Evolutionary conservation across 768 basidiomycete species (phyloP).

Genomic region (Phlebiopsis gigantea): DNA sequence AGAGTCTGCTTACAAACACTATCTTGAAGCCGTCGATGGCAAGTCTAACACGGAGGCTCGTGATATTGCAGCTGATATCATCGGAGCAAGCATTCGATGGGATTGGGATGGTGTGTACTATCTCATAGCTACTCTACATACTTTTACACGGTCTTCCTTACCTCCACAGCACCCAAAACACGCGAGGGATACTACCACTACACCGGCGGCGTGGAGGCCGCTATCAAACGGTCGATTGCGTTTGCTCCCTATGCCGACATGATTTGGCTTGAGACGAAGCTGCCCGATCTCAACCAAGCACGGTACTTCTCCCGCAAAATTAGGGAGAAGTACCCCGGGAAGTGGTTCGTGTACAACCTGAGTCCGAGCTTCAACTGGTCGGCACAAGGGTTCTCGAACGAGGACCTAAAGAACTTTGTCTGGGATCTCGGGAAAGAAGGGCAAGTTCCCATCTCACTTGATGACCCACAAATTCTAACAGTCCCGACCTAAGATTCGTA

Average conservation of each 20-base stretch:
- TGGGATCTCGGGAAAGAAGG: slow-evolving; percentile 92
- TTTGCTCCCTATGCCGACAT: slow-evolving; percentile 88
- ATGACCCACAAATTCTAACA: slow-evolving; percentile 6
- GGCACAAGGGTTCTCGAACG: slow-evolving; percentile 72
- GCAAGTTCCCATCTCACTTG: slow-evolving; percentile 28
- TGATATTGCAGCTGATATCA: slow-evolving; percentile 64
- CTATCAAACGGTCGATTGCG: slow-evolving; percentile 71
- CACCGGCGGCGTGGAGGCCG: slow-evolving; percentile 74
- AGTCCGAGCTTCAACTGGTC: slow-evolving; percentile 95
- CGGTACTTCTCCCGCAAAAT: slow-evolving; percentile 73
- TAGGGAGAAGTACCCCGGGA: slow-evolving; percentile 64
- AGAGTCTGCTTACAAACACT: slow-evolving; percentile 49
- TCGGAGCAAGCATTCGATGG: slow-evolving; percentile 74
- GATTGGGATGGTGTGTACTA: slow-evolving; percentile 75
- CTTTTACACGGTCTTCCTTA: not conserved
- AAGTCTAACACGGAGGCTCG: slow-evolving; percentile 74
- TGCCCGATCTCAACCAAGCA: slow-evolving; percentile 79
- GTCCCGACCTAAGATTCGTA: slow-evolving; percentile 57
- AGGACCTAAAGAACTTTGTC: slow-evolving; percentile 76
- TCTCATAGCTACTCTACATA: not conserved
- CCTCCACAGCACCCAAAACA: slow-evolving; percentile 66
- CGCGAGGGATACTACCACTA: slow-evolving; percentile 91
- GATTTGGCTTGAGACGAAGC: slow-evolving; percentile 90
- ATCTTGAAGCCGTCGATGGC: slow-evolving; percentile 49
- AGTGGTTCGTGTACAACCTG: slow-evolving; percentile 91